Conservation (phyloP, 1,284 basidiomycete species). For the Moesziomyces aphidis region DNA sequence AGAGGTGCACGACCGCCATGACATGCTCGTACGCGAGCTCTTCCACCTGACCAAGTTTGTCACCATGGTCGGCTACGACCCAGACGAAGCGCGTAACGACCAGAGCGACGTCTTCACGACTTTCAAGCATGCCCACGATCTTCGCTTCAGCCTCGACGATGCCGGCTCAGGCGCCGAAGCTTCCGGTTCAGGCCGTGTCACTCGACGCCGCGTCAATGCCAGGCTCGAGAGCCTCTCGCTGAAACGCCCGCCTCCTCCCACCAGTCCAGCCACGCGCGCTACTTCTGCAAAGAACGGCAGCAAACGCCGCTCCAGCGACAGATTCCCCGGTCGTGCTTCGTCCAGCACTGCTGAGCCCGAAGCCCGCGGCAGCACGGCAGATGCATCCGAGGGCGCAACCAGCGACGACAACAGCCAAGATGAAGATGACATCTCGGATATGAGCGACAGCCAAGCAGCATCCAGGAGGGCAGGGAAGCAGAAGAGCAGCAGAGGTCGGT, state of each 20-base stretch:
- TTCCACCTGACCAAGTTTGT: constrained; percentile 62
- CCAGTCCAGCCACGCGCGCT: constrained; percentile 18
- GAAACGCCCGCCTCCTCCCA: constrained; percentile 29
- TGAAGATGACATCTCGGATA: constrained; percentile 5
- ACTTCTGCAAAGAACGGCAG: constrained; percentile 10
- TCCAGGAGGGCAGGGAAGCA: neutral
- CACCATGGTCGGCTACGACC: constrained; percentile 60
- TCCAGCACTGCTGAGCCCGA: constrained; percentile 18
- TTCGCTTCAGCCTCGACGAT: constrained; percentile 35
- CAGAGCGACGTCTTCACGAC: constrained; percentile 53
- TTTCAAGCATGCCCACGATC: constrained; percentile 50
- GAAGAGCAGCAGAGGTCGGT: neutral
- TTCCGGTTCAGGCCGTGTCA: constrained; percentile 32
- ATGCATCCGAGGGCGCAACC: constrained; percentile 8
- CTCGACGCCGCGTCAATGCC: constrained; percentile 46
- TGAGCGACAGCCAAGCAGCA: neutral
- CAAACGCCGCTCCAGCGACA: constrained; percentile 6
- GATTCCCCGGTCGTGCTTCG: constrained; percentile 14
- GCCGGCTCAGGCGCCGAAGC: constrained; percentile 13
- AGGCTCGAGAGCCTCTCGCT: constrained; percentile 47
- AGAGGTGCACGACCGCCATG: constrained; percentile 52
- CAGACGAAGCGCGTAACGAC: constrained; percentile 43
- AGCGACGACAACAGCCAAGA: constrained; percentile 15
- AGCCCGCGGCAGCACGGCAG: constrained; percentile 2
- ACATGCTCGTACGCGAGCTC: constrained; percentile 58